Conservation (phyloP, 73 alveolate genomes). For the Effrenium voratum region DNA sequence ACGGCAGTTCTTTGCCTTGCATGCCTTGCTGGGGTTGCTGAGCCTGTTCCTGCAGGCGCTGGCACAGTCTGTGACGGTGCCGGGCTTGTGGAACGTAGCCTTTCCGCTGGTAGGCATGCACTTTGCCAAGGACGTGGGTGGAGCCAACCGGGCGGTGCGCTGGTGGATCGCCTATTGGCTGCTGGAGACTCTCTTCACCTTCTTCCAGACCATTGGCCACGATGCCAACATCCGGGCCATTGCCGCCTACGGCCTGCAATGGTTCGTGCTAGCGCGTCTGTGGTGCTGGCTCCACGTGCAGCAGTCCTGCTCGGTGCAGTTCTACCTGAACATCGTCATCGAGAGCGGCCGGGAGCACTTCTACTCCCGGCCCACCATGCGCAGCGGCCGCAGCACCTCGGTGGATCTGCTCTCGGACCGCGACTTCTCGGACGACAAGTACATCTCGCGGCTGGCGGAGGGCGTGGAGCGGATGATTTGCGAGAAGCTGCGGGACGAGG, state of each 20-base stretch:
- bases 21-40: constrained; percentile 72
- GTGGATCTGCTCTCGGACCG: constrained; percentile 6
- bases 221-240: constrained; percentile 47
- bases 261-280: constrained; percentile 67
- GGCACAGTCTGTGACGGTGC: constrained; percentile 31
- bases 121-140: constrained; percentile 63
- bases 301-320: constrained; percentile 51
- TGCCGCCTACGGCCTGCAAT: constrained; percentile 71
- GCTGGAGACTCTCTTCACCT: constrained; percentile 33
- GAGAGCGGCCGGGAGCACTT: constrained; percentile 54
- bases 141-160: constrained; percentile 62
- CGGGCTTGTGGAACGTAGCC: constrained; percentile 78
- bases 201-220: constrained; percentile 25
- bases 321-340: constrained; percentile 84
- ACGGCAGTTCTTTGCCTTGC: constrained; percentile 83
- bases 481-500: constrained; percentile 82
- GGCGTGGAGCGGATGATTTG: constrained; percentile 79
- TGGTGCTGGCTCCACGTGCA: constrained; percentile 92
- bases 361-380: no score
- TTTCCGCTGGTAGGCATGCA: constrained; percentile 74
- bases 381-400: constrained; percentile 54
- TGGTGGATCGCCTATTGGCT: constrained; percentile 87
- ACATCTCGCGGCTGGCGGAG: constrained; percentile 63
- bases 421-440: constrained; percentile 32
- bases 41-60: constrained; percentile 42